A percentile compares a stretch with the other conserved stretches of the same genome.
These are phyloP conservation scores for Stephanodiscus triporus DNA, from an alignment of 108 stramenopile genomes.

Conservation along the genomic window DNA sequence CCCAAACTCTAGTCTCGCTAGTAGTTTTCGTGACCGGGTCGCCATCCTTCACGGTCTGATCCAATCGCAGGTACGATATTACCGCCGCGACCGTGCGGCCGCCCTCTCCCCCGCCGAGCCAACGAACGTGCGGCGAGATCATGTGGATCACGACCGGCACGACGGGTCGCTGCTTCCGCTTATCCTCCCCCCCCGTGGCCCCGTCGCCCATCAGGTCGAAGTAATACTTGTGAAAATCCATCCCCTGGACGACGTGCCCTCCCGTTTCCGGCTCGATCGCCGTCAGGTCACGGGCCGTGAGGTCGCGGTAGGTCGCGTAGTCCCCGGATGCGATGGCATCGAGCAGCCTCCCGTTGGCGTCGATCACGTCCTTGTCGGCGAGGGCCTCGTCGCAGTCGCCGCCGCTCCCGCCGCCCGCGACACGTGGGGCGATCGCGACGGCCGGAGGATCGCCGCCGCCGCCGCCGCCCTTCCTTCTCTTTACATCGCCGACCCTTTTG, in stretches of 20 bases:
- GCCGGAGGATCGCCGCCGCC: too few species aligned
- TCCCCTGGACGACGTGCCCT: conserved; percentile 33
- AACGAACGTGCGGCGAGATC: conserved; percentile 30
- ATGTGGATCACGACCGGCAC: conserved; percentile 15
- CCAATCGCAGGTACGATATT: conserved; percentile 38
- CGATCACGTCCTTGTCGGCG: conserved; percentile 7
- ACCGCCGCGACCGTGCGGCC: conserved; percentile 27
- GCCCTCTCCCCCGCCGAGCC: conserved; percentile 21
- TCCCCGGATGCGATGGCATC: conserved; percentile 31
- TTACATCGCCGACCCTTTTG: too few species aligned
- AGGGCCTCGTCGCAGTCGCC: not conserved
- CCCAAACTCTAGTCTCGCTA: conserved; percentile 46
- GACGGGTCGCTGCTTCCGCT: not conserved
- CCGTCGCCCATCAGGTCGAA: conserved; percentile 43
- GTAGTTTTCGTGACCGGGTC: conserved; percentile 22
- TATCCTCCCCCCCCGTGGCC: too few species aligned
- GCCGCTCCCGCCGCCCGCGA: too few species aligned
- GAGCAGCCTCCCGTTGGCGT: conserved; percentile 24
- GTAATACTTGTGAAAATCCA: conserved; percentile 48
- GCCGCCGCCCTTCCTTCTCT: too few species aligned
- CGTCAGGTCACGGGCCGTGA: conserved; percentile 30
- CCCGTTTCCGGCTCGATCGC: conserved; percentile 47
- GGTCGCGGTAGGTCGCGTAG: conserved; percentile 24
- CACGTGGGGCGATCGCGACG: too few species aligned
- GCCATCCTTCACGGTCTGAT: conserved; percentile 6